These are phyloP conservation scores for Tetrahymena malaccensis DNA, from an alignment of 73 alveolate species.

Conservation along the genomic window DNA sequence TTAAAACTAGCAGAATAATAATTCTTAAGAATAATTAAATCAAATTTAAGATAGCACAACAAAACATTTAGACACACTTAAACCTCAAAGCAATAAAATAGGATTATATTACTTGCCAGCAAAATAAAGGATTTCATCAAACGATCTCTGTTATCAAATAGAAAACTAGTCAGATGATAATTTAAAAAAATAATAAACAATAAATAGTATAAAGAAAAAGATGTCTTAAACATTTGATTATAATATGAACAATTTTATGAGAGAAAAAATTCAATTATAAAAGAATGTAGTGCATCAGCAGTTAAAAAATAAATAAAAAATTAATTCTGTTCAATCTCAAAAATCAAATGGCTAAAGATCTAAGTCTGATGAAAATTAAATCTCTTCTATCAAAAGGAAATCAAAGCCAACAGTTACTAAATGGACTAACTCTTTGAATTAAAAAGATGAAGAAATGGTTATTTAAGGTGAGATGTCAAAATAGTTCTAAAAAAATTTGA, in stretches of 20 bases:
- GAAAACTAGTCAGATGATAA: background rate
- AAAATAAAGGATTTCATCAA: background rate
- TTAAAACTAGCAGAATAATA: background rate
- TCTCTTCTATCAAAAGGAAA: background rate
- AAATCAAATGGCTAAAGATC: background rate
- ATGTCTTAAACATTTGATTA: background rate
- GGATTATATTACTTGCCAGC: background rate
- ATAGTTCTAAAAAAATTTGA: background rate
- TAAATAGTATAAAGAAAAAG: background rate
- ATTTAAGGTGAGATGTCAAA: background rate
- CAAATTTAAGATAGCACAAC: background rate
- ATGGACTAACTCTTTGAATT: background rate
- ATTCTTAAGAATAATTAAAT: background rate
- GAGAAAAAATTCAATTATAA: background rate
- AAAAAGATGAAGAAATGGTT: background rate
- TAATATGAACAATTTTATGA: background rate
- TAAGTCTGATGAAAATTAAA: background rate
- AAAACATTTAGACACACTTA: background rate
- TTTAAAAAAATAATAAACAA: background rate
- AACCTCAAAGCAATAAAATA: background rate
- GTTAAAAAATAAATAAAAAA: background rate
- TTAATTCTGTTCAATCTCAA: background rate
- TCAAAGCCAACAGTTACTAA: background rate
- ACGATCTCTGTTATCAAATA: background rate
- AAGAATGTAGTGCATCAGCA: background rate